Evolutionary conservation across 129 eudicot genomes (phyloP), one percentile per base, ranked within the genome.

Genomic region (Centella asiatica): DNA sequence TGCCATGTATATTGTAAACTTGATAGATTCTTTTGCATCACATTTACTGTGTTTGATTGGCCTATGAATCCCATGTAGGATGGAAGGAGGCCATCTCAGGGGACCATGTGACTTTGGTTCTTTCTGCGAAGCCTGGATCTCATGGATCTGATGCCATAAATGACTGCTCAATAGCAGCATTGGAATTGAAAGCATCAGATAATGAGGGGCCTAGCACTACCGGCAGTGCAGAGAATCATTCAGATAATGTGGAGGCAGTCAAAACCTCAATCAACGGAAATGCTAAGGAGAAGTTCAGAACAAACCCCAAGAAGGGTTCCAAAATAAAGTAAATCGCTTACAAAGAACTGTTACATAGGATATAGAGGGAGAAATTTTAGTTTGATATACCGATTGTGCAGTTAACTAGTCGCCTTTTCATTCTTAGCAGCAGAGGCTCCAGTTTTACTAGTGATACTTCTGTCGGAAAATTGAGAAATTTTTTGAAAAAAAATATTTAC

Each of bases 21-120:
- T n/a, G 0, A 20, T 8, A 57, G 6, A 1, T 32, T 32, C 5
- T 57, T 8, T 20, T 57, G 63, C 63, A n/a, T 14, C 57, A 19
- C 0, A 44, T 45, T 37, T 37, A 49, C 22, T 57, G 20, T 66
- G 39, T 36, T 52, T 64, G 48, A 44, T 44, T n/a, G 60, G n/a
- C n/a, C 46, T 13, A 34, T 34, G 24, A 56, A 49, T 54, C 49
- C 28, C 5, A 36, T 78, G 68, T 57, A 87, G 95, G 95, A 79
- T 87, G 95, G 95, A 80, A 87, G 71, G 88, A 87, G 68, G 95
- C 85, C 39, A 78, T 78, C 20, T 60, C 95, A 22, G 79, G 81
- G 72, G 90, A 87, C 25, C 95, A 83, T 65, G 85, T 73, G 74
- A 77, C 59, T 50, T 60, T 87, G 53, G 81, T 78, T 68, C 64